Evolutionary conservation across 768 basidiomycete species (phyloP), one percentile per base, ranked within the genome.

Genomic region (Podaxis mareebaensis): DNA sequence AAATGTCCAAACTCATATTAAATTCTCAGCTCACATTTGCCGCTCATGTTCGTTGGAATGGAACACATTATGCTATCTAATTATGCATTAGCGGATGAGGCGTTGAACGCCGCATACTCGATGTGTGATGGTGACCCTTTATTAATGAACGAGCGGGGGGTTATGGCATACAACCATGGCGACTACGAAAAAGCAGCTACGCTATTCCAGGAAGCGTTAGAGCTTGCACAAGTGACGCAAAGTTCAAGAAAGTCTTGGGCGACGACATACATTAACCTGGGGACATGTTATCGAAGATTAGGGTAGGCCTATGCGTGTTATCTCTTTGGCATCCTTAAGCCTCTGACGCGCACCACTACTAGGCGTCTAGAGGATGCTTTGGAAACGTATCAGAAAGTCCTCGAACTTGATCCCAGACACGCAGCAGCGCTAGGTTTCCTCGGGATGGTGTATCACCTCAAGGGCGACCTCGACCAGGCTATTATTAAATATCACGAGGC

Each of bases 11-110:
- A 57, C n/a, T 51, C 20, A 46, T 46, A n/a, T 46, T 10, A 20
- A 46, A 46, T 22, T 3, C 20, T 51, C 42, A 96, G 96, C n/a
- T 95, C 95, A 3, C 96, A 99, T 76, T 77, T 99, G 3, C 96
- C 97, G 1, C 79, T 97, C 49, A 86, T 96, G 76, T 99, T 95
- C 71, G 93, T 99, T 52, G 97, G 96, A 5, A 99, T 98, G 96
- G 96, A 99, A 74, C 93, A 99, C 67, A 92, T 99, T 40, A 89
- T 90, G 71, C 81, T 99, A 6, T 91, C 90, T 30, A 94, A 98
- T 66, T 82, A 86, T 66, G 72, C 75, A 24, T 81, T 94, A 51
- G 97, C 97, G 3, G 89, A 92, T 54, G 96, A 99, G 70, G 92
- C 96, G 17, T 81, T 99, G 46, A 82, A 85, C 65, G 93, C 95